Evolutionary conservation across 2,329 filamentous ascomycete species (phyloP).

Genomic region (Exophiala dermatitidis): DNA sequence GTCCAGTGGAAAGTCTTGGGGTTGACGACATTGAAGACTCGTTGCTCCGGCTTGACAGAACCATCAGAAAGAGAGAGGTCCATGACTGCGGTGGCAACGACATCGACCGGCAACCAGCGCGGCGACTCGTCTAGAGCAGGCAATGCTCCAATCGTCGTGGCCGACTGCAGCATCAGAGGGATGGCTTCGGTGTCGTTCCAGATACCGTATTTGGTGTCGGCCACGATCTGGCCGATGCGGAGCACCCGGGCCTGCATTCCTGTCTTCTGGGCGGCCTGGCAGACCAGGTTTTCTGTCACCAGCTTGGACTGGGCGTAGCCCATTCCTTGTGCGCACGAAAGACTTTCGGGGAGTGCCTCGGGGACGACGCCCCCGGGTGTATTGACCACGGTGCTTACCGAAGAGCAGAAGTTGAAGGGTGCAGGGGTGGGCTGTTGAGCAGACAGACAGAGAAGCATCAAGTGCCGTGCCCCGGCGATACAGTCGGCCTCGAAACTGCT

Average conservation of each 20-base stretch:
- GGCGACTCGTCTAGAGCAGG: conserved; percentile 40
- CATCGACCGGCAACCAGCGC: conserved; percentile 41
- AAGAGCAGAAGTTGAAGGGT: conserved; percentile 47
- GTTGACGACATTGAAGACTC: conserved; percentile 50
- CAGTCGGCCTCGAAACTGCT: conserved; percentile 49
- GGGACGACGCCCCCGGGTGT: conserved; percentile 7
- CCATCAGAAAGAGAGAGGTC: conserved; percentile 29
- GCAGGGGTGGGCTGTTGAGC: conserved; percentile 31
- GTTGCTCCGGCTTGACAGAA: conserved; percentile 1
- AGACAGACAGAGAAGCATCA: conserved; percentile 35
- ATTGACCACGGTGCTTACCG: conserved; percentile 36
- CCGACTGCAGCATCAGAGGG: conserved; percentile 45
- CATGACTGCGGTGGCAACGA: conserved; percentile 30
- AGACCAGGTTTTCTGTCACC: conserved; percentile 50
- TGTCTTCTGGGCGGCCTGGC: conserved; percentile 20
- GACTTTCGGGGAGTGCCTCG: conserved; percentile 12
- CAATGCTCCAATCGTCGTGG: conserved; percentile 38
- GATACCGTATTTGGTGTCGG: conserved; percentile 41
- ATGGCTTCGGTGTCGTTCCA: conserved; percentile 50
- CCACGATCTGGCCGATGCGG: conserved; percentile 47
- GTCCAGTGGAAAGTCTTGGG: conserved; percentile 36
- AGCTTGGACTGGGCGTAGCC: conserved; percentile 54
- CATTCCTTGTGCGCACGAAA: conserved; percentile 28
- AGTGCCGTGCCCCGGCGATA: conserved; percentile 15
- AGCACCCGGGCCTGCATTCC: conserved; percentile 37